Percentiles rank a stretch among this genome's conserved stretches.
phyloP scores from a whole-genome alignment of 495 filamentous ascomycete species.

The Recurvomyces mirabilis region DNA sequence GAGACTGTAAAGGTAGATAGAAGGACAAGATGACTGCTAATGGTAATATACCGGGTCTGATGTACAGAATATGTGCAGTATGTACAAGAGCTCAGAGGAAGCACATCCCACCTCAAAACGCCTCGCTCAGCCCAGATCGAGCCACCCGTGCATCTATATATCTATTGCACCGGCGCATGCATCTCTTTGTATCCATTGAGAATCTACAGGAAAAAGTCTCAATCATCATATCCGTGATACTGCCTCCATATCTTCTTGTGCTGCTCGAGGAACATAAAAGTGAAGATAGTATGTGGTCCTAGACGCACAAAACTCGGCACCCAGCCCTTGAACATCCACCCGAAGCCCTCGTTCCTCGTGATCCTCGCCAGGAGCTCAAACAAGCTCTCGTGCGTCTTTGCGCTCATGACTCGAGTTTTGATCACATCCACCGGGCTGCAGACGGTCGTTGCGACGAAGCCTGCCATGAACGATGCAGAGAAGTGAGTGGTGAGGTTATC shows the following conservation, averaged over 20 bases:
- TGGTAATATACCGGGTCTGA: too few species aligned
- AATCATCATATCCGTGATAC: constrained; percentile 12
- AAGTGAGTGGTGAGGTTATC: constrained; percentile 82
- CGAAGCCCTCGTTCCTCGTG: constrained; percentile 62
- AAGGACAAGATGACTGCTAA: too few species aligned
- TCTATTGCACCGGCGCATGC: neutral
- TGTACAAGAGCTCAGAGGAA: too few species aligned
- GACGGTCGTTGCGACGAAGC: constrained; percentile 87
- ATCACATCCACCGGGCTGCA: constrained; percentile 95
- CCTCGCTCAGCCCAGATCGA: too few species aligned
- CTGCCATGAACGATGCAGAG: constrained; percentile 70
- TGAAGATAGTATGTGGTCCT: constrained; percentile 85
- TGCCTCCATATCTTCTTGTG: constrained; percentile 57
- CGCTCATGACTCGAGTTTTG: constrained; percentile 90
- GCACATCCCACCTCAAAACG: too few species aligned
- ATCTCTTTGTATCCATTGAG: neutral
- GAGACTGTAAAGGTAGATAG: too few species aligned
- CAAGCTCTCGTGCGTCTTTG: constrained; percentile 40
- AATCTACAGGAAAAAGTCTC: neutral
- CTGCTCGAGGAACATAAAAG: constrained; percentile 89
- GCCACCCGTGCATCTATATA: too few species aligned
- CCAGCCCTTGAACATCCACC: constrained; percentile 97
- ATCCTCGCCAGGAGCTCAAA: constrained; percentile 41
- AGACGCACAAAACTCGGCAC: constrained; percentile 90
- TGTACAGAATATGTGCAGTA: too few species aligned